Conservation (phyloP, 2,329 filamentous ascomycete species). For the Pseudogymnoascus sp. region DNA sequence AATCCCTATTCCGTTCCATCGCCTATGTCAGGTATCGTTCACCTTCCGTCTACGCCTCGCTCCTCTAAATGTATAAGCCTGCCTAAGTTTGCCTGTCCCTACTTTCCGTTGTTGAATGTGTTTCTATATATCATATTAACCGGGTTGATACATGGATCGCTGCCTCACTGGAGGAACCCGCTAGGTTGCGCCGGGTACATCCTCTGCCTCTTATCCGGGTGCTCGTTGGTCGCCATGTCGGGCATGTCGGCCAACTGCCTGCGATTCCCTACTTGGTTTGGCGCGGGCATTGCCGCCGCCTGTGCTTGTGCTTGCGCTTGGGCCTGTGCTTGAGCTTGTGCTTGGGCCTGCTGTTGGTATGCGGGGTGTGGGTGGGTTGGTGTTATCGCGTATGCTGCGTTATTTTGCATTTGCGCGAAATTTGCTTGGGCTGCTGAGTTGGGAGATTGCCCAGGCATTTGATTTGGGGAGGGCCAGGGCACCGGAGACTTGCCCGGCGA, state of each 20-base stretch:
- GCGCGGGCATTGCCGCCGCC: neutral
- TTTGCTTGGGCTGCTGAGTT: slow-evolving; percentile 17
- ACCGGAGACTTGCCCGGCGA: slow-evolving; percentile 28
- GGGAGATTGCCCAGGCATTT: slow-evolving; percentile 25
- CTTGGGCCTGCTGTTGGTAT: slow-evolving; percentile 16
- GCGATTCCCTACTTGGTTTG: neutral
- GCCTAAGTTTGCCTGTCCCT: neutral
- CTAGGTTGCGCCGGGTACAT: slow-evolving; percentile 23
- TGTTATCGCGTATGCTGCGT: slow-evolving; percentile 23
- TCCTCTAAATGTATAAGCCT: slow-evolving; percentile 6
- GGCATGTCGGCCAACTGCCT: neutral
- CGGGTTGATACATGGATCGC: neutral
- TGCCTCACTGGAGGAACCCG: slow-evolving; percentile 19
- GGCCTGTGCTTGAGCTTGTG: neutral
- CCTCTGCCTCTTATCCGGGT: slow-evolving; percentile 27
- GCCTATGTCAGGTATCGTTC: neutral
- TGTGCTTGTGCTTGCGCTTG: slow-evolving; percentile 10
- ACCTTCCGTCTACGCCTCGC: slow-evolving; percentile 1
- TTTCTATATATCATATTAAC: slow-evolving; percentile 8
- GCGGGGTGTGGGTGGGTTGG: slow-evolving; percentile 20
- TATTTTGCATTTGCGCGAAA: slow-evolving; percentile 25
- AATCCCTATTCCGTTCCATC: neutral
- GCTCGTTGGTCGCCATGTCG: slow-evolving; percentile 18
- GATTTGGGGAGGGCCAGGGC: slow-evolving; percentile 27
- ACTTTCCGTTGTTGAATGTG: neutral